A percentile compares a stretch with the other conserved stretches of the same genome.
phyloP scores from a whole-genome alignment of 75 land plant species.

The Sequoiadendron giganteum region DNA sequence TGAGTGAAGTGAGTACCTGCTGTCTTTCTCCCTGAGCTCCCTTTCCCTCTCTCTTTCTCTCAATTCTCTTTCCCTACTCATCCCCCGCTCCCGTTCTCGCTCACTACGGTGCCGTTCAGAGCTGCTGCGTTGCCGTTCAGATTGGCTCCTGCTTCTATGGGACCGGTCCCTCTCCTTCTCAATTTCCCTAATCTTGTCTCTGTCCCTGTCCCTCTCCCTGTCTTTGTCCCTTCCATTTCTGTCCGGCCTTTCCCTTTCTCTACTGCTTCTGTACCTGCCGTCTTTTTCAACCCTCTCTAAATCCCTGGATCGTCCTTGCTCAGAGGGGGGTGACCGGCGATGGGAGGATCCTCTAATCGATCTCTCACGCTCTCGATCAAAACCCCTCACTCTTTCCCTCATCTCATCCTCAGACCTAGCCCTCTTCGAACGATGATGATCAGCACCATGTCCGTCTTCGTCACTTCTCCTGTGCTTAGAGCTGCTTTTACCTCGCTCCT shows the following conservation, averaged over 20 bases:
- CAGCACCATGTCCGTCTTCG: constrained; percentile 32
- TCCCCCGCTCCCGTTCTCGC: constrained; percentile 24
- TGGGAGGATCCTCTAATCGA: constrained; percentile 14
- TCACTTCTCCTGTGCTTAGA: constrained; percentile 32
- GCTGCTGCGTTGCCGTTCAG: constrained; percentile 35
- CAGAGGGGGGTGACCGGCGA: constrained; percentile 11
- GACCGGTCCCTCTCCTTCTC: constrained; percentile 44
- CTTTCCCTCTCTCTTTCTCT: constrained; percentile 44
- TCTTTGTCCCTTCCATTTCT: constrained; percentile 21
- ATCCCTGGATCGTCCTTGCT: constrained; percentile 23
- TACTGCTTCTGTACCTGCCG: constrained; percentile 25
- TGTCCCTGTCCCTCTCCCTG: constrained; percentile 28
- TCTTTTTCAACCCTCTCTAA: constrained; percentile 25
- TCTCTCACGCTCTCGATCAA: constrained; percentile 17
- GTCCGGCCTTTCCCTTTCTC: constrained; percentile 20
- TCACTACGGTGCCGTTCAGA: constrained; percentile 22
- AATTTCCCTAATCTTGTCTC: constrained; percentile 33
- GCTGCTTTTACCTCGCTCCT: constrained; percentile 19
- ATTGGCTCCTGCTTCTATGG: constrained; percentile 41
- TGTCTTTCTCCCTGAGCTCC: constrained; percentile 33
- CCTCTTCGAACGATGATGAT: constrained; percentile 35
- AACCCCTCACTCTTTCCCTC: constrained; percentile 5
- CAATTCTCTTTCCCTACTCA: constrained; percentile 35
- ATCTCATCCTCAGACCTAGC: constrained; percentile 37
- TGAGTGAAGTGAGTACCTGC: constrained; percentile 33